phyloP scores from a whole-genome alignment of 768 basidiomycete genomes.

The Panus rudis region DNA sequence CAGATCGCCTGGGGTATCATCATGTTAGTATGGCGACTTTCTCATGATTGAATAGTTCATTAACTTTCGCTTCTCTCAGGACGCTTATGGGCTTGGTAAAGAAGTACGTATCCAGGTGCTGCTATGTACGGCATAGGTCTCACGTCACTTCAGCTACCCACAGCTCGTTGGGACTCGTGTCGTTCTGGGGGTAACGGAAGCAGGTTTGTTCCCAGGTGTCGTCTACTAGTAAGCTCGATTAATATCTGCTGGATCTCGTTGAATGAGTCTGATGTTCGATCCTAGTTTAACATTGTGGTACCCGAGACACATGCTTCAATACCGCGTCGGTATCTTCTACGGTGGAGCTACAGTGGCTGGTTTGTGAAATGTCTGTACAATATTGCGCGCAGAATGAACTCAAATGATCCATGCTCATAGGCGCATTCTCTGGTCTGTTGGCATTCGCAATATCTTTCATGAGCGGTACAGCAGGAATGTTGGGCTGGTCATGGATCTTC shows the following conservation, averaged over 20 bases:
- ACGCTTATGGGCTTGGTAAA: slow-evolving; percentile 59
- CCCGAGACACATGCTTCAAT: slow-evolving; percentile 23
- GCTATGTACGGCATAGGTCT: not conserved
- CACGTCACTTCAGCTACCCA: slow-evolving; percentile 37
- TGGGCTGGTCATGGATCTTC: slow-evolving; percentile 30
- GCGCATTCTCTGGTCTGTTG: slow-evolving; percentile 25
- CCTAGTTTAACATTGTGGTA: slow-evolving; percentile 22
- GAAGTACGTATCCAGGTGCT: slow-evolving; percentile 30
- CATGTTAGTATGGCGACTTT: slow-evolving; percentile 22
- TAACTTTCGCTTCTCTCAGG: slow-evolving; percentile 13
- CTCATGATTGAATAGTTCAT: not conserved
- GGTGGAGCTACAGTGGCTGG: slow-evolving; percentile 22
- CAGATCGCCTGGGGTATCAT: slow-evolving; percentile 50
- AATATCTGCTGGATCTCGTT: not conserved
- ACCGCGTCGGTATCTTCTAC: slow-evolving; percentile 22
- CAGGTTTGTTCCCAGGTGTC: slow-evolving; percentile 68
- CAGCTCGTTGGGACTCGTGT: slow-evolving; percentile 54
- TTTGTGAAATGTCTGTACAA: not conserved
- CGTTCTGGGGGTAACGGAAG: slow-evolving; percentile 60
- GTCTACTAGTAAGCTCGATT: slow-evolving; percentile 52
- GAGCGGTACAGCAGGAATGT: slow-evolving; percentile 20
- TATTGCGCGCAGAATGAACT: too few relatives aligned
- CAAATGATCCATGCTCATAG: too few relatives aligned
- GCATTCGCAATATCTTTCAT: slow-evolving; percentile 31
- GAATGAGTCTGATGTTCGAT: not conserved